A percentile compares a stretch with the other conserved stretches of the same genome.
These are phyloP conservation scores for Cyclanthera cordifolia DNA, from an alignment of 306 rosid genomes.

Conservation along the genomic window DNA sequence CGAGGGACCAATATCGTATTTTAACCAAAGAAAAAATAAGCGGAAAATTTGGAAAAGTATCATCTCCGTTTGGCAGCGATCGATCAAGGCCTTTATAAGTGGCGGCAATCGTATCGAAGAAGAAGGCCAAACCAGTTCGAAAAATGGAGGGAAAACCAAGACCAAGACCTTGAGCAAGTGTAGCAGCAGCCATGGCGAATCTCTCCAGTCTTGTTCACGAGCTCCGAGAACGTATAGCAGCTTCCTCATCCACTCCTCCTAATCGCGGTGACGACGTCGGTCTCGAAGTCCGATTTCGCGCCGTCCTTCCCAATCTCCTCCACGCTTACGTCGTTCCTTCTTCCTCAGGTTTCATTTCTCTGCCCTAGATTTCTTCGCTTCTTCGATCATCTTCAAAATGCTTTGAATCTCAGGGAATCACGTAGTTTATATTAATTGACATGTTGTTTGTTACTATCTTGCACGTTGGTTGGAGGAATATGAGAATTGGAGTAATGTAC, in stretches of 20 bases:
- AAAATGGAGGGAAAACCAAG: slow-evolving; percentile 3
- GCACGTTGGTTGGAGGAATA: background rate
- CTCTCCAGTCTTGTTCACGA: slow-evolving; percentile 63
- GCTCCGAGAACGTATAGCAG: slow-evolving; percentile 68
- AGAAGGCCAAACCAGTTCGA: slow-evolving; percentile 17
- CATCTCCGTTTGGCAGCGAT: background rate
- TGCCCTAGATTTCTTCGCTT: background rate
- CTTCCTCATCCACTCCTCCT: slow-evolving; percentile 48
- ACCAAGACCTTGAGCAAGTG: background rate
- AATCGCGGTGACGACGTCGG: slow-evolving; percentile 41
- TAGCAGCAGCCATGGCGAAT: slow-evolving; percentile 30
- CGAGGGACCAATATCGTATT: too few relatives aligned
- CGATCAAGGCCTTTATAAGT: background rate
- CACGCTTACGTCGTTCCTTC: slow-evolving; percentile 53
- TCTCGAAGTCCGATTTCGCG: slow-evolving; percentile 62
- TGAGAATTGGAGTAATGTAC: background rate
- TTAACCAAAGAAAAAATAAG: background rate
- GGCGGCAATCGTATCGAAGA: background rate
- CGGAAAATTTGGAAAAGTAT: background rate
- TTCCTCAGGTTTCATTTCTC: slow-evolving; percentile 36
- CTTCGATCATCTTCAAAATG: background rate
- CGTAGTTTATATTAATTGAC: background rate
- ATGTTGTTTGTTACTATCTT: background rate
- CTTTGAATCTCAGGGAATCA: background rate
- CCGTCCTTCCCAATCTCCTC: slow-evolving; percentile 72